Evolutionary conservation across 192 early-diverging fungal species (phyloP).

Genomic region (Coemansia sp.): DNA sequence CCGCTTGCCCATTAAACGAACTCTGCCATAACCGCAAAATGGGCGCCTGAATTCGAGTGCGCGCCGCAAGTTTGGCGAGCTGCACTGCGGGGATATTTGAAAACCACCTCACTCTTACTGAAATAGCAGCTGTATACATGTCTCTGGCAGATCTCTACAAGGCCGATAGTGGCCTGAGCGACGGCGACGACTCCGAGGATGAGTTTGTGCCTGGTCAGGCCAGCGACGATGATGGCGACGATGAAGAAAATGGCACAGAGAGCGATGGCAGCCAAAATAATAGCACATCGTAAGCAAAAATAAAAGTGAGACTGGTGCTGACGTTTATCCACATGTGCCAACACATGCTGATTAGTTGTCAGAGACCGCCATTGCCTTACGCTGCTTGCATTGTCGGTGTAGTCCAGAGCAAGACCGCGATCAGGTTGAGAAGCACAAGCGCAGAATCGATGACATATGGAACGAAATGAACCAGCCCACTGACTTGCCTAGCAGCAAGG

Average conservation of each 20-base stretch:
- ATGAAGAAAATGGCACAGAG: slow-evolving; percentile 4
- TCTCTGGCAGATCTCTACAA: slow-evolving; percentile 47
- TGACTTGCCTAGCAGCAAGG: slow-evolving; percentile 2
- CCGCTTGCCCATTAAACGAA: no score
- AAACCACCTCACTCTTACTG: no score
- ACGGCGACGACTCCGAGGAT: slow-evolving; percentile 19
- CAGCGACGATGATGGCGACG: neutral
- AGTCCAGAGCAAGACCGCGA: neutral
- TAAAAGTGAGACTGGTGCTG: no score
- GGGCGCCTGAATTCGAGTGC: neutral
- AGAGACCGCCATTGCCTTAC: no score
- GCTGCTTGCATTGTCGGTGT: neutral
- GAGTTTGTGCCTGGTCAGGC: slow-evolving; percentile 29
- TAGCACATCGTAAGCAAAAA: no score
- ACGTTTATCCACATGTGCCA: no score
- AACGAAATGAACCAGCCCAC: slow-evolving; percentile 34
- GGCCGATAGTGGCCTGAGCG: slow-evolving; percentile 2
- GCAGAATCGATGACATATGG: slow-evolving; percentile 38
- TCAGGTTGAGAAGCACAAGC: slow-evolving; percentile 23
- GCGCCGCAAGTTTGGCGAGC: neutral
- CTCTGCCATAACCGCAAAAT: neutral
- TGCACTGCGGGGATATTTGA: no score
- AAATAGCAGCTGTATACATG: no score
- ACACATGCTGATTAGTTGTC: no score
- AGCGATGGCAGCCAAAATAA: neutral